Evolutionary conservation across 371 early-diverging fungal genomes (phyloP).

Genomic region (Umbelopsis sp.): DNA sequence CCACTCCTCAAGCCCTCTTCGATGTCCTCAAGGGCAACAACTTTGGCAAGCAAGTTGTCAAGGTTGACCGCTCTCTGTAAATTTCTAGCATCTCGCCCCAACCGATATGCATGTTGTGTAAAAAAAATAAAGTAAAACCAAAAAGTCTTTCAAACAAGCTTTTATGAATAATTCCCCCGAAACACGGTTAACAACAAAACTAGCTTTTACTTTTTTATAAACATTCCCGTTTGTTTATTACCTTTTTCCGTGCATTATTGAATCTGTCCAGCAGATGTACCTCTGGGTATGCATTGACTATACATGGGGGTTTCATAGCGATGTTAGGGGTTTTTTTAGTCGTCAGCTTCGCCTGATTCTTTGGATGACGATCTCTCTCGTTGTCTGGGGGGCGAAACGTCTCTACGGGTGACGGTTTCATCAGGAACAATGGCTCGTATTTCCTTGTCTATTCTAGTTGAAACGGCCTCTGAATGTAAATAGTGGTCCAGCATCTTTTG

Average conservation of each 20-base stretch:
- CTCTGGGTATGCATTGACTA: not conserved
- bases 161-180: no score
- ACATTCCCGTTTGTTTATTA: no score
- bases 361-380: slow-evolving; percentile 5
- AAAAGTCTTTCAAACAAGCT: no score
- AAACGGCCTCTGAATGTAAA: not conserved
- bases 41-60: slow-evolving; percentile 85
- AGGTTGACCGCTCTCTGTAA: slow-evolving; percentile 57
- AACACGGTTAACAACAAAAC: no score
- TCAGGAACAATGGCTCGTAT: not conserved
- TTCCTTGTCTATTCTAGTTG: slow-evolving; percentile 15
- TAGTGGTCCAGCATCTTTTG: not conserved
- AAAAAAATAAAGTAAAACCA: no score
- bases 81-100: not conserved
- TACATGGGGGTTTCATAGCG: not conserved
- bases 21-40: slow-evolving; percentile 81
- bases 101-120: not conserved
- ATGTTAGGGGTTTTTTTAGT: not conserved
- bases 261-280: not conserved
- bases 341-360: slow-evolving; percentile 7
- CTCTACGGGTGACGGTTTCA: not conserved
- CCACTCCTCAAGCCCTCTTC: slow-evolving; percentile 75
- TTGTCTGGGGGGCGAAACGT: not conserved
- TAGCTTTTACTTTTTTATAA: no score
- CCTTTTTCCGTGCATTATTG: no score